Conservation (phyloP, 305 asterid genomes). For the Nicotiana rustica region DNA sequence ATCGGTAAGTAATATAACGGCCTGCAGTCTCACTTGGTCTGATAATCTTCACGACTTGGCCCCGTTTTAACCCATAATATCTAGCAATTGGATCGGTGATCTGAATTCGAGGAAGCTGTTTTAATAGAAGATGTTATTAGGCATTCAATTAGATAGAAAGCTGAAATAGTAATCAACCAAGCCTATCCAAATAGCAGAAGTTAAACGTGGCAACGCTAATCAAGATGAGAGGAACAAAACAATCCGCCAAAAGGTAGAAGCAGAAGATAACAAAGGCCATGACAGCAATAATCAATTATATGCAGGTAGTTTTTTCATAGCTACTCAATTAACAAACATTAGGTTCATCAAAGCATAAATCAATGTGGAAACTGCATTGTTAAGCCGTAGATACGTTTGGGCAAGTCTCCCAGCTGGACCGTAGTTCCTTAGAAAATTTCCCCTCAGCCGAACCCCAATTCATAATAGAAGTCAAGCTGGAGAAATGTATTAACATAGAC, state of each 20-base stretch:
- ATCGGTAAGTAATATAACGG: constrained; percentile 40
- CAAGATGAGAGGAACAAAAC: too few relatives aligned
- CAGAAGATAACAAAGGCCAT: background rate
- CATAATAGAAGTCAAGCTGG: background rate
- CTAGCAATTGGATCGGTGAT: constrained; percentile 70
- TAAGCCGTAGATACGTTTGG: background rate
- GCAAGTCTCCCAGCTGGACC: background rate
- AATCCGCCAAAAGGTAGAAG: too few relatives aligned
- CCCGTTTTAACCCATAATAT: constrained; percentile 76
- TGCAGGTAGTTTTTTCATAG: background rate
- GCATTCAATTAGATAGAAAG: background rate
- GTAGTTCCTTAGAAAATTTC: background rate
- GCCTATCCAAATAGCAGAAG: background rate
- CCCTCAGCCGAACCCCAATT: background rate
- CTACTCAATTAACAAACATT: background rate
- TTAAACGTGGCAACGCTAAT: too few relatives aligned
- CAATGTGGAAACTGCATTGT: background rate
- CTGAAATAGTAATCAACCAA: background rate
- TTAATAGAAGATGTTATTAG: background rate
- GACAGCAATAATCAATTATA: background rate
- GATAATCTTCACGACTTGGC: constrained; percentile 78
- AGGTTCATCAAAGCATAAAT: background rate
- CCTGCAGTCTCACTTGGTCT: constrained; percentile 44
- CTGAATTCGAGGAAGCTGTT: constrained; percentile 82
- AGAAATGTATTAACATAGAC: background rate